phyloP scores from a whole-genome alignment of 257 asterid species.

The Petrea volubilis region DNA sequence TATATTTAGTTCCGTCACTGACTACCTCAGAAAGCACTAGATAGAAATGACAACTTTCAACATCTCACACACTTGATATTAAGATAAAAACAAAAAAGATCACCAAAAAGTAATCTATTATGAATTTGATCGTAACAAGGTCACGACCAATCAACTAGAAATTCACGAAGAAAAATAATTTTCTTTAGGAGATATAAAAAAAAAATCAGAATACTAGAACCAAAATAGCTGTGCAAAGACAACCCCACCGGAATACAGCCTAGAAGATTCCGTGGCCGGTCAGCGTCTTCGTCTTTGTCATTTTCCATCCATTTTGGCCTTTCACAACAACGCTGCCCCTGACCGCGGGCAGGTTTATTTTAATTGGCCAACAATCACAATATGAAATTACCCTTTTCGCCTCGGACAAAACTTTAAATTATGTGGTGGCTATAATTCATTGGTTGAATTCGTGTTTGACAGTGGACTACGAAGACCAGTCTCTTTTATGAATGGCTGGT shows the following conservation, averaged over 20 bases:
- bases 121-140: background rate
- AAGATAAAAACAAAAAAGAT: background rate
- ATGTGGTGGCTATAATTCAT: slow-evolving; percentile 19
- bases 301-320: slow-evolving; percentile 21
- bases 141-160: background rate
- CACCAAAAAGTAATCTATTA: background rate
- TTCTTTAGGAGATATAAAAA: background rate
- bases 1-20: no score
- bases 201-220: background rate
- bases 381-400: background rate
- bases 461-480: slow-evolving; percentile 4
- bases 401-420: background rate
- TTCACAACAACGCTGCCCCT: background rate
- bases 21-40: no score
- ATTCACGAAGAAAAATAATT: background rate
- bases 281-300: slow-evolving; percentile 29
- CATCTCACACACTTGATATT: no score
- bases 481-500: slow-evolving; percentile 19
- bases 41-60: no score
- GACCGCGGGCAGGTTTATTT: slow-evolving; percentile 24
- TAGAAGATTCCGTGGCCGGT: slow-evolving; percentile 44
- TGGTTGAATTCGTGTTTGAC: slow-evolving; percentile 29
- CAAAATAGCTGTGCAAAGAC: background rate
- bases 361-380: background rate
- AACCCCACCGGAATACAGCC: slow-evolving; percentile 27